Evolutionary conservation across 83 land plant genomes (phyloP).

Genomic region (Isoetes engelmannii): DNA sequence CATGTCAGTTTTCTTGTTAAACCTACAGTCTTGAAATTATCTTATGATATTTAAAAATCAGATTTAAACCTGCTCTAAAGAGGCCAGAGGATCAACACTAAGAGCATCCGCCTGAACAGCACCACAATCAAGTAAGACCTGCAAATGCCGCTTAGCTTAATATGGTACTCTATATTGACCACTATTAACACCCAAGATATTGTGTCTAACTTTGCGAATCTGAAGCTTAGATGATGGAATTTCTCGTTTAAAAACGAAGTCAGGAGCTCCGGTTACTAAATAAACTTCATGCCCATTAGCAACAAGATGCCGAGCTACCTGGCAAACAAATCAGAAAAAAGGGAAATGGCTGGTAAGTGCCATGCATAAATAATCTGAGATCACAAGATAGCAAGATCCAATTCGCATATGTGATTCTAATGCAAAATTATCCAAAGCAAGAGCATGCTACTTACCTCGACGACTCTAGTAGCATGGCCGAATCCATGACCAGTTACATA

Average conservation of each 20-base stretch:
- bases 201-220: conserved; percentile 59
- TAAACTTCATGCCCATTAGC: conserved; percentile 82
- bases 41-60: background rate
- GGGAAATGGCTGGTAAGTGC: too few species aligned
- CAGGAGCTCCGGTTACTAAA: conserved; percentile 93
- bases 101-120: conserved; percentile 99
- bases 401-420: too few species aligned
- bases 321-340: background rate
- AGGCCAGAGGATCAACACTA: conserved; percentile 93
- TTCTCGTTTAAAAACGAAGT: conserved; percentile 71
- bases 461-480: conserved; percentile 97
- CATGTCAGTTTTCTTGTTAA: background rate
- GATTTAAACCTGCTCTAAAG: conserved; percentile 74
- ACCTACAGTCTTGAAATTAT: background rate
- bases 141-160: conserved; percentile 7
- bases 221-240: conserved; percentile 71
- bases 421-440: too few species aligned
- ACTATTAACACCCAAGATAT: too few species aligned
- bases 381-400: too few species aligned
- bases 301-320: conserved; percentile 86
- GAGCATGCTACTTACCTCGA: conserved; percentile 54
- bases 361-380: too few species aligned
- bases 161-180: too few species aligned
- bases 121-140: conserved; percentile 95
- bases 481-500: conserved; percentile 99